Conservation (phyloP, 768 basidiomycete genomes). For the Pluteus cervinus region DNA sequence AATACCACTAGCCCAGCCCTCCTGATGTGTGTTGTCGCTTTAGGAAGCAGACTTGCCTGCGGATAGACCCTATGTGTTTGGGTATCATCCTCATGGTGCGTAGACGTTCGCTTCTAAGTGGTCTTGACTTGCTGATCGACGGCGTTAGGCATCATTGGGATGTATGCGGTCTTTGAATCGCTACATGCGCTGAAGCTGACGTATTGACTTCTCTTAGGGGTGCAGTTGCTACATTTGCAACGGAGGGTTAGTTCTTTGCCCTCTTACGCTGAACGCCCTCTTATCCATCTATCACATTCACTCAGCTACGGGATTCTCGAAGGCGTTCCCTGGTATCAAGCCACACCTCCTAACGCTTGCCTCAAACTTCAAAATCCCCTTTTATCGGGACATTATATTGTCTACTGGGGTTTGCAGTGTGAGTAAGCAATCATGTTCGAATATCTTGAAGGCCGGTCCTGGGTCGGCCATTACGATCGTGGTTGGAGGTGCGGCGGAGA, state of each 20-base stretch:
- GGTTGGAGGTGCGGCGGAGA: conserved; percentile 94
- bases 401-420: conserved; percentile 90
- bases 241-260: conserved; percentile 57
- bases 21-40: conserved; percentile 9
- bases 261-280: conserved; percentile 1
- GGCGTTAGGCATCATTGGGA: conserved; percentile 85
- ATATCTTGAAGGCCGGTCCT: conserved; percentile 66
- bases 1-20: neutral
- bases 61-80: conserved; percentile 92
- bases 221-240: conserved; percentile 92
- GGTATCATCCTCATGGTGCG: conserved; percentile 95
- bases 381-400: conserved; percentile 90
- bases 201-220: conserved; percentile 48
- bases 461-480: conserved; percentile 86
- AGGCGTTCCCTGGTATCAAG: conserved; percentile 82
- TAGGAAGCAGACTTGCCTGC: conserved; percentile 89
- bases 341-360: conserved; percentile 91
- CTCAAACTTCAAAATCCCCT: conserved; percentile 86
- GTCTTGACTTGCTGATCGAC: conserved; percentile 8
- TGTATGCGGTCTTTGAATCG: conserved; percentile 45
- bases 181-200: neutral
- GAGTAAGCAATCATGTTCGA: conserved; percentile 83
- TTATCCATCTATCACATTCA: conserved; percentile 3
- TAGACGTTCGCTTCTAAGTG: neutral
- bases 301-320: conserved; percentile 84